Evolutionary conservation across 1,284 basidiomycete species (phyloP), one percentile per base, ranked within the genome.

Genomic region (Cryptococcus maquisensis): DNA sequence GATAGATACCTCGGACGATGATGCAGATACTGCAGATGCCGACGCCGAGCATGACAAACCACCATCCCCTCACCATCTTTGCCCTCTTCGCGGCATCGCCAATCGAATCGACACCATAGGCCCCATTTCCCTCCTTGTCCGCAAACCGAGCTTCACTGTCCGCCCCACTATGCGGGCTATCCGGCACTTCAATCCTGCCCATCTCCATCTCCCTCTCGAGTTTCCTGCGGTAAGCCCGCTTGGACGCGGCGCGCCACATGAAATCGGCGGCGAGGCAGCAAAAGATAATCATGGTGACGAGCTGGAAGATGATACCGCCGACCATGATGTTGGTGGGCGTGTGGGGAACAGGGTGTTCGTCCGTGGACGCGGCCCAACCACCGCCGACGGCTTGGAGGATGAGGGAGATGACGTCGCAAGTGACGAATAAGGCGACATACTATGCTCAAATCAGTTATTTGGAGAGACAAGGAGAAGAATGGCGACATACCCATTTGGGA

Each of bases 371-470:
- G 0, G 69, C 69, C 37, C 67, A 60, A 1, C 69, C 76, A 7
- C 74, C 77, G 4, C 77, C 77, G 13, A 72, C 59, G 9, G 69
- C 73, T 57, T 78, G 72, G 3, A 78, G 64, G 48, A 73, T 61
- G 4, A 78, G 63, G 0, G 71, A 69, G 47, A 74, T 57, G 43
- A 75, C 42, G 56, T 77, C 76, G 42, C 67, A 71, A 13, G 62
- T 54, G 48, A 76, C 57, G 51, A 77, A 77, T 21, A 68, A 47
- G 44, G 68, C 60, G 36, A 75, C 63, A 56, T 75, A 71, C 79
- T n/a, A 84, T 93, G 1, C 80, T 86, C 59, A 10, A 1, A 8
- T 32, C 10, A 6, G 28, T 32, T 32, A 32, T 1, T 32, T 10
- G 3, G 28, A 32, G 10, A 32, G 28, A 10, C 6, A 3, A 23